These are phyloP conservation scores for Elaeagnus macrophylla DNA, from an alignment of 306 rosid genomes.

Conservation along the genomic window DNA sequence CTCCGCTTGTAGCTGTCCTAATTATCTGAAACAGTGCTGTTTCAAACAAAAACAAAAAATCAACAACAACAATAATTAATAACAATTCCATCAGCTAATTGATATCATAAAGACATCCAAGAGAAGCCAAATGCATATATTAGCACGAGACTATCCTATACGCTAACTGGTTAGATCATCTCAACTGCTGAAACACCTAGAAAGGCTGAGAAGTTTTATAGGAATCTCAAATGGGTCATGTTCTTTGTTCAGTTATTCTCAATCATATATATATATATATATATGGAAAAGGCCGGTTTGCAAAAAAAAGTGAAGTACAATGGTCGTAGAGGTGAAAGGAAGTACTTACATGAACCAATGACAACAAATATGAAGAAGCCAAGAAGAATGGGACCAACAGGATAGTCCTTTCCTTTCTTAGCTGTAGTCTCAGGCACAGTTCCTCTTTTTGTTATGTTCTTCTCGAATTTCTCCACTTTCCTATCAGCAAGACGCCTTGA, in stretches of 20 bases:
- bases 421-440: conserved; percentile 69
- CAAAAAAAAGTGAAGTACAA: background rate
- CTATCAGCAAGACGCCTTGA: conserved; percentile 87
- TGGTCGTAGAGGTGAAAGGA: background rate
- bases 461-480: conserved; percentile 87
- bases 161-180: no score
- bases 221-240: no score
- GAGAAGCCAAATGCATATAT: background rate
- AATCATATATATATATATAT: no score
- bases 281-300: background rate
- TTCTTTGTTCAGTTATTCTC: no score
- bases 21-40: conserved; percentile 95
- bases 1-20: conserved; percentile 92
- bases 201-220: no score
- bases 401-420: conserved; percentile 85
- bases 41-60: conserved; percentile 1
- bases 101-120: background rate
- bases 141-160: background rate
- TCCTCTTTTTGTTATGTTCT: conserved; percentile 84
- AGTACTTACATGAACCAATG: conserved; percentile 93
- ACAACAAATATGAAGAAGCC: conserved; percentile 96
- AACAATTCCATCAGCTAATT: background rate
- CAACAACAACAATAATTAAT: background rate
- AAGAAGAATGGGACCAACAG: conserved; percentile 79
- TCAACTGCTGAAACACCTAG: no score